Conservation (phyloP, 2,329 filamentous ascomycete species). For the Aspergillus tanneri region DNA sequence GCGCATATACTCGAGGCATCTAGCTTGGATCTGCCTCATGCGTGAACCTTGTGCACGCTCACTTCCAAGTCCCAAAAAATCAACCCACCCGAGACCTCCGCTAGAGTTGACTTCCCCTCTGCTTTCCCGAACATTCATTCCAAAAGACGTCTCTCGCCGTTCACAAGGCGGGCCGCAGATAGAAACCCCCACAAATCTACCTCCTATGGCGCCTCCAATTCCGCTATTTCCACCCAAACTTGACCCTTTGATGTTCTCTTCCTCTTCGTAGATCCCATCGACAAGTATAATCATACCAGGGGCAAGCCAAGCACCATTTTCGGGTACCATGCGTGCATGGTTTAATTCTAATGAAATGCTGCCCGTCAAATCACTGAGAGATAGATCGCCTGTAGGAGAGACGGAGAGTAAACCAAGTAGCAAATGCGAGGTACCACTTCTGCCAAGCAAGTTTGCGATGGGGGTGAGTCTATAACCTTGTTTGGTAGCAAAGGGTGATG, state of each 20-base stretch:
- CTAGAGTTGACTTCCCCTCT: conserved; percentile 52
- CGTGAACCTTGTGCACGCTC: conserved; percentile 77
- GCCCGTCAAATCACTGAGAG: conserved; percentile 82
- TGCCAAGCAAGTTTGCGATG: conserved; percentile 71
- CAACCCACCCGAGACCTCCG: conserved; percentile 93
- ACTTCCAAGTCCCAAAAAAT: conserved; percentile 88
- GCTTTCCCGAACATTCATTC: conserved; percentile 56
- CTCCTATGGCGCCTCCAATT: conserved; percentile 87
- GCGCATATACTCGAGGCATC: conserved; percentile 53
- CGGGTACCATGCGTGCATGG: conserved; percentile 77
- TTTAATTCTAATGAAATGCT: conserved; percentile 81
- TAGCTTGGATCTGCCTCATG: conserved; percentile 77
- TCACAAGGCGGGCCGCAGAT: conserved; percentile 91
- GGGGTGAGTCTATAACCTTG: conserved; percentile 85
- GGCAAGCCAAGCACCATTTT: conserved; percentile 85
- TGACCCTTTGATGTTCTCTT: conserved; percentile 66
- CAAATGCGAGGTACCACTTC: conserved; percentile 80
- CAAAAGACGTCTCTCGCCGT: conserved; percentile 74
- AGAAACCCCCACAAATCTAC: conserved; percentile 84
- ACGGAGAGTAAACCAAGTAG: conserved; percentile 79
- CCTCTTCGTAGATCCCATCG: conserved; percentile 95
- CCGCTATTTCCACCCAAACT: conserved; percentile 74
- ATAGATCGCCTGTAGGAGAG: conserved; percentile 76
- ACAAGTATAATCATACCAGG: conserved; percentile 95
- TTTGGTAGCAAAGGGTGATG: conserved; percentile 56